These are phyloP conservation scores for Kodamaea arcana DNA, from an alignment of 1,139 yeast genomes.

Conservation along the genomic window DNA sequence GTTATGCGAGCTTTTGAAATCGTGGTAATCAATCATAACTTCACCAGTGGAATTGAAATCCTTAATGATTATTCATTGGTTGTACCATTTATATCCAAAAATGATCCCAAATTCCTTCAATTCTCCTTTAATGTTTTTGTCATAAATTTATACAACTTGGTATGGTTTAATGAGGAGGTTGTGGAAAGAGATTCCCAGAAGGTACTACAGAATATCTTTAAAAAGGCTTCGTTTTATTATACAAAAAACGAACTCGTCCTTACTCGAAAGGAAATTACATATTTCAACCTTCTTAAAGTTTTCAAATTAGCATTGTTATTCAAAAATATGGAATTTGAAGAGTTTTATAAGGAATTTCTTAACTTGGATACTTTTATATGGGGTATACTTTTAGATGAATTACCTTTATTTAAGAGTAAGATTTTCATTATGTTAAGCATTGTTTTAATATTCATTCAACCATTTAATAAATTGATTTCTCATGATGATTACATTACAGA, in stretches of 20 bases:
- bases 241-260: slow-evolving; percentile 19
- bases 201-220: slow-evolving; percentile 17
- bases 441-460: slow-evolving; percentile 23
- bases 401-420: slow-evolving; percentile 15
- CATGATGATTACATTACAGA: slow-evolving; percentile 18
- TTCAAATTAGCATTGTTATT: slow-evolving; percentile 21
- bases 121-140: slow-evolving; percentile 23
- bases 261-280: slow-evolving; percentile 3
- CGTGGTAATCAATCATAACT: slow-evolving; percentile 18
- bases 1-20: slow-evolving; percentile 9
- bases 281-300: slow-evolving; percentile 11
- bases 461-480: slow-evolving; percentile 25
- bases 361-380: slow-evolving; percentile 2
- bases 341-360: slow-evolving; percentile 22
- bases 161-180: slow-evolving; percentile 18
- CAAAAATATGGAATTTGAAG: slow-evolving; percentile 22
- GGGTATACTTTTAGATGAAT: slow-evolving; percentile 4
- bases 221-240: slow-evolving; percentile 19
- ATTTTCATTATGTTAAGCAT: slow-evolving; percentile 24
- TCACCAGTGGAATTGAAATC: slow-evolving; percentile 17
- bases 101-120: slow-evolving; percentile 24
- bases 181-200: slow-evolving; percentile 9
- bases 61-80: slow-evolving; percentile 17
- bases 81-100: slow-evolving; percentile 20
- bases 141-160: slow-evolving; percentile 16